phyloP scores from a whole-genome alignment of 805 yeast genomes.

The Scheffersomyces spartinae region DNA sequence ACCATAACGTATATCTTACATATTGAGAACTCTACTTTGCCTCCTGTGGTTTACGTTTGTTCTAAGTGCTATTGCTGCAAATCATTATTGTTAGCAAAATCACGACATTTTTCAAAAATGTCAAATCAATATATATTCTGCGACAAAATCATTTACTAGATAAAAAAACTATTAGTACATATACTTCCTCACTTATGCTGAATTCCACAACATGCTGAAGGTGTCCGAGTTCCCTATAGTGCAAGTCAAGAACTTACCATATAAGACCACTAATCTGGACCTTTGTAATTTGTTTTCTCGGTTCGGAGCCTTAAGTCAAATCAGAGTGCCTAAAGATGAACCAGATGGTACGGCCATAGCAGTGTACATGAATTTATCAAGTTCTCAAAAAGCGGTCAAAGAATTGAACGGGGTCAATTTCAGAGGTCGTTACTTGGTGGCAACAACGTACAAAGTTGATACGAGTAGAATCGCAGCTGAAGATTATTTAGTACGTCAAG shows the following conservation, averaged over 20 bases:
- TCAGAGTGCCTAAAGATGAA: slow-evolving; percentile 26
- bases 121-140: too few species aligned
- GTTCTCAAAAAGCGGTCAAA: slow-evolving; percentile 40
- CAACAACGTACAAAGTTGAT: slow-evolving; percentile 35
- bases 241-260: slow-evolving; percentile 48
- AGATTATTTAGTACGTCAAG: too few species aligned
- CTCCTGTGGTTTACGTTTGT: too few species aligned
- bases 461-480: slow-evolving; percentile 15
- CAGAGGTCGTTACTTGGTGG: slow-evolving; percentile 47
- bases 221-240: slow-evolving; percentile 28
- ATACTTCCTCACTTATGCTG: too few species aligned
- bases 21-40: too few species aligned
- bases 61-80: too few species aligned
- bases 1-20: too few species aligned
- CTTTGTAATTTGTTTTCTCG: slow-evolving; percentile 42
- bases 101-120: too few species aligned
- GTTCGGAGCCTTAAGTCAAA: slow-evolving; percentile 45
- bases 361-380: slow-evolving; percentile 35
- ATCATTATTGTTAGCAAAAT: too few species aligned
- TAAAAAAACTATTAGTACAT: too few species aligned
- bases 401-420: slow-evolving; percentile 50
- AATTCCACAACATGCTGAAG: background rate
- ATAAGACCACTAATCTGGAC: slow-evolving; percentile 31
- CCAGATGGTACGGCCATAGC: slow-evolving; percentile 45
- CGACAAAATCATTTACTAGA: too few species aligned